These are phyloP conservation scores for Phlegmacium glaucopus DNA, from an alignment of 768 basidiomycete genomes.

Conservation along the genomic window DNA sequence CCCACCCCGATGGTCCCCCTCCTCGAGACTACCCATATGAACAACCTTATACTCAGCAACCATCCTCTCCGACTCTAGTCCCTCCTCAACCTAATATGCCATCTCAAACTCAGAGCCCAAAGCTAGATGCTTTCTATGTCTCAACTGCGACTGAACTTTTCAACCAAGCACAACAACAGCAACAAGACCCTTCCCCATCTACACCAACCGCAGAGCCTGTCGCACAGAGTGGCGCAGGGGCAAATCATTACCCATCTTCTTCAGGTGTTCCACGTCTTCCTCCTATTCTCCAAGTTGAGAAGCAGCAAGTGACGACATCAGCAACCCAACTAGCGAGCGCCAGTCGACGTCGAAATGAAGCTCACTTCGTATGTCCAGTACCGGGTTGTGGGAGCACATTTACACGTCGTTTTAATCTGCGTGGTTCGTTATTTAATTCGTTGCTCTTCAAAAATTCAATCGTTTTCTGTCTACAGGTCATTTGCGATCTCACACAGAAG, in stretches of 20 bases:
- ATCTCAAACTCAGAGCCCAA: constrained; percentile 24
- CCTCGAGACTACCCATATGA: constrained; percentile 39
- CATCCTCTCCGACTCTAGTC: constrained; percentile 25
- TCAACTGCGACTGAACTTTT: constrained; percentile 41
- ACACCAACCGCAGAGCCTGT: constrained; percentile 31
- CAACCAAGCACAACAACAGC: constrained; percentile 27
- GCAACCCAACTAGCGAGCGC: constrained; percentile 92
- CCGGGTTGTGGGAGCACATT: constrained; percentile 97
- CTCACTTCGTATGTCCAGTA: constrained; percentile 90
- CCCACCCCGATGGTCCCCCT: constrained; percentile 38
- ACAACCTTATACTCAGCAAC: constrained; percentile 31
- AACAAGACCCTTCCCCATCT: constrained; percentile 17
- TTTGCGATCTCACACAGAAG: constrained; percentile 92
- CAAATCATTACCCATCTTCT: constrained; percentile 54
- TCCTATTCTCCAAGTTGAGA: constrained; percentile 87
- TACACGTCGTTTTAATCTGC: constrained; percentile 85
- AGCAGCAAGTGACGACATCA: constrained; percentile 91
- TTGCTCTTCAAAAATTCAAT: constrained; percentile 6
- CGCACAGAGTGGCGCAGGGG: constrained; percentile 39
- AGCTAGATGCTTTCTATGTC: constrained; percentile 45
- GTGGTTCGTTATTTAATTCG: constrained; percentile 45
- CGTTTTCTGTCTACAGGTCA: constrained; percentile 54
- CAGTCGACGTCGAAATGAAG: constrained; percentile 85
- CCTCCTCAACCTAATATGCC: constrained; percentile 20
- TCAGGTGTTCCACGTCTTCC: constrained; percentile 59